Conservation (phyloP, 23 red algal species). For the Gracilaria vermiculophylla region DNA sequence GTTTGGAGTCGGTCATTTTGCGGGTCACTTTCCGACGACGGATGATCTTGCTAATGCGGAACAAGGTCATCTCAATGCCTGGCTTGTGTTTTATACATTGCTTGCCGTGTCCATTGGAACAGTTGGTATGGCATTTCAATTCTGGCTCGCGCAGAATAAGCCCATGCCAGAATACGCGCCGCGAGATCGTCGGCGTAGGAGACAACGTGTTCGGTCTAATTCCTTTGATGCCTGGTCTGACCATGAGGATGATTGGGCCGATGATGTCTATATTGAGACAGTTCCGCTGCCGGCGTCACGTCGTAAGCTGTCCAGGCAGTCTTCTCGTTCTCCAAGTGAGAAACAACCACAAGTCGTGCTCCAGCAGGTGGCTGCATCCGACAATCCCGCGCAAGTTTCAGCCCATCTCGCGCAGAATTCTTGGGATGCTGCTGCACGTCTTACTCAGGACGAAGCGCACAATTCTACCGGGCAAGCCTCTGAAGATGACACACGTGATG, state of each 20-base stretch:
- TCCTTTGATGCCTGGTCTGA: constrained; percentile 35
- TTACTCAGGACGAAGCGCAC: background rate
- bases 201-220: constrained; percentile 7
- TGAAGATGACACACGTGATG: background rate
- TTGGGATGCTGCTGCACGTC: background rate
- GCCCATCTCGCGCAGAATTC: constrained; percentile 3
- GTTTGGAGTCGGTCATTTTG: constrained; percentile 59
- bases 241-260: constrained; percentile 47
- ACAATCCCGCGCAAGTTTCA: constrained; percentile 1
- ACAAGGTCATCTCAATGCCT: constrained; percentile 29
- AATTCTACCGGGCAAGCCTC: background rate
- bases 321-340: background rate
- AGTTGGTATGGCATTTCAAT: constrained; percentile 47
- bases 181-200: constrained; percentile 23
- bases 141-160: constrained; percentile 53
- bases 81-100: constrained; percentile 47
- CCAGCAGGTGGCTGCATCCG: background rate
- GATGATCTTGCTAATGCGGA: constrained; percentile 35
- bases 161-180: constrained; percentile 43
- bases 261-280: constrained; percentile 21
- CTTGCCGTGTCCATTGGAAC: constrained; percentile 39
- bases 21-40: constrained; percentile 56
- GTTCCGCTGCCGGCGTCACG: constrained; percentile 21
- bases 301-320: background rate
- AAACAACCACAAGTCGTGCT: constrained; percentile 6